Evolutionary conservation across 768 basidiomycete species (phyloP), one percentile per base, ranked within the genome.

Genomic region (Trametopsis cervina): DNA sequence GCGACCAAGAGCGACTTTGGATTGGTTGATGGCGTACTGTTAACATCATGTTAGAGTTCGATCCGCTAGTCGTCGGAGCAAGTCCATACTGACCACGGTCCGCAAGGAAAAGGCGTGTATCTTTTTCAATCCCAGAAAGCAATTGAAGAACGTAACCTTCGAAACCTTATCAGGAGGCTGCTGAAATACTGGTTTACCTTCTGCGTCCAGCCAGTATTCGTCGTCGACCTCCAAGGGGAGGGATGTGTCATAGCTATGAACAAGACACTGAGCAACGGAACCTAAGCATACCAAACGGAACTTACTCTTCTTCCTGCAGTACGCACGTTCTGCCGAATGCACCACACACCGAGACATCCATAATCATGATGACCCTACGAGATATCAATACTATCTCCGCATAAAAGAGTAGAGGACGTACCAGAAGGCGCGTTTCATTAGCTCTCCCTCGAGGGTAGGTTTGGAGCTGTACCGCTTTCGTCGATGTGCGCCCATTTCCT

Each of bases 271-370:
- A n/a, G n/a, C n/a, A n/a, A n/a, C n/a, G n/a, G n/a, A n/a, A n/a
- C n/a, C 5, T 35, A 15, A 55, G 36, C 40, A 20, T 5, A 11
- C 37, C 27, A 10, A 10, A 13, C 20, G 9, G 17, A 17, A 69
- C 79, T 54, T 57, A 80, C 79, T 86, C 85, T 58, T 84, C 84
- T 50, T 87, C 85, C 44, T 82, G 79, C 1, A 89, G 63, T 1
- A 75, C 75, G 56, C 80, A 75, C 1, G 82, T 78, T 12, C 87
- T 70, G 0, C 88, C 88, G 15, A 81, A 68, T 12, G 66, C 62
- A 0, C 69, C 60, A 42, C 76, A 76, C 2, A 66, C 38, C n/a
- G 65, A 52, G 22, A 75, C 60, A 55, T 81, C 78, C 17, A 76
- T 55, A 11, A 23, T 17, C 22, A 76, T 53, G 9, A 54, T 45